Percentiles rank a stretch among this genome's conserved stretches.
Evolutionary conservation across 2,329 filamentous ascomycete genomes (phyloP).

Genomic region (Diaporthe ampelina): DNA sequence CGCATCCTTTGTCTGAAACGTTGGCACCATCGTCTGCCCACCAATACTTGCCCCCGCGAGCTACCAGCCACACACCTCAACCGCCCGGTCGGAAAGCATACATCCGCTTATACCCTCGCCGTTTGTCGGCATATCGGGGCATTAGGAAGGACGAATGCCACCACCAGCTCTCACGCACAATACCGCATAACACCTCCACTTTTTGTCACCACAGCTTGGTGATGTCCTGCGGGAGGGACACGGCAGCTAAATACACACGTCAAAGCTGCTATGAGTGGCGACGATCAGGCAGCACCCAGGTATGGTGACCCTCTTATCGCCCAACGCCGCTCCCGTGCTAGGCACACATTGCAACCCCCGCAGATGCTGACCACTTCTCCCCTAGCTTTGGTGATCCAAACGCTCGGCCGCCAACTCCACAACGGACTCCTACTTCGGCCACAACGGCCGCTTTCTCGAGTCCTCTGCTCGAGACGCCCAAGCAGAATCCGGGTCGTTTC

Average conservation of each 20-base stretch:
- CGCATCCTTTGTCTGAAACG: slow-evolving; percentile 35
- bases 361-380: slow-evolving; percentile 53
- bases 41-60: slow-evolving; percentile 23
- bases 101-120: slow-evolving; percentile 31
- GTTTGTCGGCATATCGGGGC: slow-evolving; percentile 35
- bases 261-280: slow-evolving; percentile 70
- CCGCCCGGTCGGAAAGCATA: slow-evolving; percentile 26
- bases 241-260: slow-evolving; percentile 28
- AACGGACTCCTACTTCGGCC: slow-evolving; percentile 68
- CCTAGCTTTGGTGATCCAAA: slow-evolving; percentile 74
- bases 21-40: slow-evolving; percentile 29
- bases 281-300: slow-evolving; percentile 69
- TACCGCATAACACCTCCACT: slow-evolving; percentile 1
- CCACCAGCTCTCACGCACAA: neutral
- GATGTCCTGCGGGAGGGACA: slow-evolving; percentile 33
- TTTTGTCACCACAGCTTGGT: slow-evolving; percentile 30
- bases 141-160: slow-evolving; percentile 27
- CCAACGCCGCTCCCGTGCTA: slow-evolving; percentile 28
- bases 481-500: slow-evolving; percentile 56
- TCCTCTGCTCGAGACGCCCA: slow-evolving; percentile 70
- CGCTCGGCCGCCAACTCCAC: slow-evolving; percentile 72
- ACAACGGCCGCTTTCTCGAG: slow-evolving; percentile 67
- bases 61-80: slow-evolving; percentile 33
- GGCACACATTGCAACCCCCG: slow-evolving; percentile 41
- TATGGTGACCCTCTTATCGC: slow-evolving; percentile 43